Evolutionary conservation across 2,329 filamentous ascomycete species (phyloP).

Genomic region (Fusarium sororula): DNA sequence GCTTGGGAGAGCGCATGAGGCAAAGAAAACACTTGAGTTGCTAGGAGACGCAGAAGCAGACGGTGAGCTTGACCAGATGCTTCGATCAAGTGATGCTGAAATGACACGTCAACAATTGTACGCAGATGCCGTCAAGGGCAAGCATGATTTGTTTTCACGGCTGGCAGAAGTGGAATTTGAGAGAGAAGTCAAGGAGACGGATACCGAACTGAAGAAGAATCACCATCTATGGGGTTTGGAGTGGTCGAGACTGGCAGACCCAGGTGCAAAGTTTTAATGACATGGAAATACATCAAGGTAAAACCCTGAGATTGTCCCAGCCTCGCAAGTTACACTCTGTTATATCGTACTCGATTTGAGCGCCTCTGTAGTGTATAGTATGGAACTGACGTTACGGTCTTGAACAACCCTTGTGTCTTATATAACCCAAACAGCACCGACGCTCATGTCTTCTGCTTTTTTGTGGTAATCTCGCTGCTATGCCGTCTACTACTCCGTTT

Average conservation of each 20-base stretch:
- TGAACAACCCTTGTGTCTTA: background rate
- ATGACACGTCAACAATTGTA: conserved; percentile 41
- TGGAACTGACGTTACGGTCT: background rate
- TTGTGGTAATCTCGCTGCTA: conserved; percentile 29
- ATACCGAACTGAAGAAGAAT: conserved; percentile 27
- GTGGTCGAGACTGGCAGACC: conserved; percentile 47
- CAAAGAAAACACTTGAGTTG: conserved; percentile 33
- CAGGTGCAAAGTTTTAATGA: conserved; percentile 33
- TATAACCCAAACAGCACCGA: background rate
- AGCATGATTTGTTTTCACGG: conserved; percentile 38
- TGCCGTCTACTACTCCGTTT: conserved; percentile 40
- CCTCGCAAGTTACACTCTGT: background rate
- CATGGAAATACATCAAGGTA: background rate
- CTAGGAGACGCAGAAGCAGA: conserved; percentile 41
- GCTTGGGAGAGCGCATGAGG: conserved; percentile 37
- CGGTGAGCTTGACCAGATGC: conserved; percentile 40
- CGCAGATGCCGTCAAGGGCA: conserved; percentile 40
- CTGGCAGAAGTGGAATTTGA: conserved; percentile 45
- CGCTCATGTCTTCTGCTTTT: conserved; percentile 39
- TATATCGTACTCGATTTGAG: background rate
- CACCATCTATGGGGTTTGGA: conserved; percentile 46
- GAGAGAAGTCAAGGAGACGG: conserved; percentile 23
- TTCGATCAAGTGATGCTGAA: conserved; percentile 34
- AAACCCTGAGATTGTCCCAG: background rate
- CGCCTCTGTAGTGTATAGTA: background rate